Evolutionary conservation across 225 moss, liverwort and hornwort genomes (phyloP), one percentile per base, ranked within the genome.

Genomic region (Pseudoscleropodium purum): DNA sequence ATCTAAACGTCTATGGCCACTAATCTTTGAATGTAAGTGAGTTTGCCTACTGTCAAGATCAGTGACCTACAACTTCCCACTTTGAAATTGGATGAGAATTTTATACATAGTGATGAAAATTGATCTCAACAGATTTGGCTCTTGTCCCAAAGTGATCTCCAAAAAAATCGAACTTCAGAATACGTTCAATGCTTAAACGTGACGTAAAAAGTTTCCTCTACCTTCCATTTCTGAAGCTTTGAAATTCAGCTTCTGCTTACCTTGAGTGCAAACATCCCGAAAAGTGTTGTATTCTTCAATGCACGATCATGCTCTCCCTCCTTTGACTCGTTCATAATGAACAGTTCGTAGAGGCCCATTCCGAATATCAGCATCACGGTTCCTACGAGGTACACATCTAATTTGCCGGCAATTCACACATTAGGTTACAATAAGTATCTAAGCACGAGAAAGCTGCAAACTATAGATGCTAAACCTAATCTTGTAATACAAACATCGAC

Each of bases 361-460:
- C 93, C 95, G 10, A 95, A 95, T 84, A 95, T 95, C 89, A 95
- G 83, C 95, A 95, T 91, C 88, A 95, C 95, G 25, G 95, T 95
- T 83, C 94, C 95, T 59, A 93, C 91, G 69, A 95, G 92, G 91
- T 92, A 95, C 19, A 95, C 95, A 63, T 95, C 95, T 95, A 88
- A 41, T 75, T 74, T 65, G 18, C 85, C 79, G 39, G 73, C 72
- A 51, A 60, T 78, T 73, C 70, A 85, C 88, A 85, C n/a, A 69
- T 87, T 45, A 84, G 64, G 73, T 79, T 69, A 49, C n/a, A 72
- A 68, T 31, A 82, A 39, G 52, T 60, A 86, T 56, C 65, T 36
- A 37, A 68, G 66, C 54, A 87, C 41, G 45, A 76, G 65, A 70
- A 80, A 62, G 21, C 29, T 86, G 41, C 86, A 17, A 66, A 79